A percentile compares a stretch with the other conserved stretches of the same genome.
These are phyloP conservation scores for Isabelozyma pseudorhagii DNA, from an alignment of 805 yeast genomes.

Conservation along the genomic window DNA sequence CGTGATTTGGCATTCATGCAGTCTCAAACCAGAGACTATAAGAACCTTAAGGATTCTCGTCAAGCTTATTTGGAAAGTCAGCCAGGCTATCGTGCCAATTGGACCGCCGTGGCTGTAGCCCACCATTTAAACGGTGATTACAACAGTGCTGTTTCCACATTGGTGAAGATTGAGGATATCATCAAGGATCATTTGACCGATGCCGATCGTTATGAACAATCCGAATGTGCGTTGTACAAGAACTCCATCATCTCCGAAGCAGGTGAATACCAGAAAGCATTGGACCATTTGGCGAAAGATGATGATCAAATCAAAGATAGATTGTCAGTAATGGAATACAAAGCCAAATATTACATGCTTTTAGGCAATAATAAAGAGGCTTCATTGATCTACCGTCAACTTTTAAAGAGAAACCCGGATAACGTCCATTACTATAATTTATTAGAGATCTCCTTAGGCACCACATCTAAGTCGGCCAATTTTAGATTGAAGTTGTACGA, in stretches of 20 bases:
- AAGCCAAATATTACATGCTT: constrained; percentile 60
- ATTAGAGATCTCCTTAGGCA: constrained; percentile 64
- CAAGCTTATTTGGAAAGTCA: constrained; percentile 64
- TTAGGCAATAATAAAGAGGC: constrained; percentile 63
- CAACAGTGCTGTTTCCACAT: constrained; percentile 65
- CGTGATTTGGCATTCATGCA: constrained; percentile 81
- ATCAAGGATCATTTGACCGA: constrained; percentile 67
- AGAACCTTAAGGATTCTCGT: constrained; percentile 59
- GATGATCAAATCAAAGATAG: constrained; percentile 53
- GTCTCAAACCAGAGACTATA: constrained; percentile 74
- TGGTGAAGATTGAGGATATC: constrained; percentile 71
- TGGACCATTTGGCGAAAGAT: constrained; percentile 54
- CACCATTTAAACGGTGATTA: constrained; percentile 71
- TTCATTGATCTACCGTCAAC: constrained; percentile 58
- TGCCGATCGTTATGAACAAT: constrained; percentile 69
- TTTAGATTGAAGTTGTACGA: constrained; percentile 59
- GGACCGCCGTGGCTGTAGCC: constrained; percentile 87
- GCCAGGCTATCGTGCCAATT: constrained; percentile 83
- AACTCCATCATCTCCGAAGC: constrained; percentile 59
- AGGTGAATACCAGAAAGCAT: constrained; percentile 64
- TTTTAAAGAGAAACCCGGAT: constrained; percentile 86
- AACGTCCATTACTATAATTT: constrained; percentile 59
- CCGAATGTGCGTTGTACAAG: constrained; percentile 76
- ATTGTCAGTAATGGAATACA: constrained; percentile 58
- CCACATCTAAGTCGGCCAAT: constrained; percentile 41